Conservation (phyloP, 2,329 filamentous ascomycete species). For the Zasmidium cellare region DNA sequence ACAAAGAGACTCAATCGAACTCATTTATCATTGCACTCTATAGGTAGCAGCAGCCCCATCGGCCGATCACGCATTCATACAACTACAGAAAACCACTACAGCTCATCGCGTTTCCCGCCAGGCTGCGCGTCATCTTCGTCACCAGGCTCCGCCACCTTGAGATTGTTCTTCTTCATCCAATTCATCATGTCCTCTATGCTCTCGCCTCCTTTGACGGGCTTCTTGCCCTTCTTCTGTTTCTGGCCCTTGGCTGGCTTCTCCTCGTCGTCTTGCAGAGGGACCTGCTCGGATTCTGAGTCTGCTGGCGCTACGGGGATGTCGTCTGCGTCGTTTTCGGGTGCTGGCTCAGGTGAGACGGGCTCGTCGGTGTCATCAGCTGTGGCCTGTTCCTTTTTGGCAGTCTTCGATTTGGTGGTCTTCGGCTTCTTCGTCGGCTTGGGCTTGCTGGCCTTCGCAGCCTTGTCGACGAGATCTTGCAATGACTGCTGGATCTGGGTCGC, state of each 20-base stretch:
- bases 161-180: conserved; percentile 19
- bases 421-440: conserved; percentile 22
- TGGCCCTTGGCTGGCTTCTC: not conserved
- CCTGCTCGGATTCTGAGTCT: conserved; percentile 2
- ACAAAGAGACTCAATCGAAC: no score
- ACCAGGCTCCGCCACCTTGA: not conserved
- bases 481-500: conserved; percentile 70
- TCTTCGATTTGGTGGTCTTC: conserved; percentile 21
- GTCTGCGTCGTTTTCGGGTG: conserved; percentile 8
- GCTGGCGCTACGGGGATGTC: not conserved
- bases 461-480: conserved; percentile 69
- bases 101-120: conserved; percentile 17
- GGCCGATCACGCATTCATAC: not conserved
- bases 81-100: conserved; percentile 11
- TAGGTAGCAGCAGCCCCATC: no score
- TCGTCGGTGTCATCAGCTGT: conserved; percentile 12
- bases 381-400: conserved; percentile 15
- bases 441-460: conserved; percentile 15
- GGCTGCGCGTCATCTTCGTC: conserved; percentile 1
- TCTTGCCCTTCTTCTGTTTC: conserved; percentile 6
- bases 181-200: conserved; percentile 25
- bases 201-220: conserved; percentile 15
- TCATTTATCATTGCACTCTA: no score
- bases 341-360: conserved; percentile 12
- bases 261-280: not conserved